Evolutionary conservation across 805 yeast species (phyloP).

Genomic region (Henningerozyma blattae): DNA sequence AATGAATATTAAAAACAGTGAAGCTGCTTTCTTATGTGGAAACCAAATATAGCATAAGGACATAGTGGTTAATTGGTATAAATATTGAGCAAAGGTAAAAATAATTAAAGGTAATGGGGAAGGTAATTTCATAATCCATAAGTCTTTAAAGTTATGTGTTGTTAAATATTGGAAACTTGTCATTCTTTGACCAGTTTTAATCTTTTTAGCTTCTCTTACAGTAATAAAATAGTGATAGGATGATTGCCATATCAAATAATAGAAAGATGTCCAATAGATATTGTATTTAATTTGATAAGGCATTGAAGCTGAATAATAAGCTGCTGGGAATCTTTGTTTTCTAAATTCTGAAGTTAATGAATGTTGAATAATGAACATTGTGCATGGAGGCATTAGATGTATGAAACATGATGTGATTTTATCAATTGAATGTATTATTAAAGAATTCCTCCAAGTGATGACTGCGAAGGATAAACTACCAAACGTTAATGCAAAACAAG

Average conservation of each 20-base stretch:
- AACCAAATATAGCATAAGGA: slow-evolving; percentile 83
- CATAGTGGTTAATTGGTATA: slow-evolving; percentile 82
- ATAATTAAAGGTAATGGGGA: slow-evolving; percentile 80
- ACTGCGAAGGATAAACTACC: slow-evolving; percentile 92
- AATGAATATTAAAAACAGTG: slow-evolving; percentile 55
- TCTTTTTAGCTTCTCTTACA: slow-evolving; percentile 62
- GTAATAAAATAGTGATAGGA: slow-evolving; percentile 88
- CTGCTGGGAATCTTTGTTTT: slow-evolving; percentile 63
- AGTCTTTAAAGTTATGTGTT: slow-evolving; percentile 48
- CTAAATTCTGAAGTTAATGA: slow-evolving; percentile 45
- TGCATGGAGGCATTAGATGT: slow-evolving; percentile 82
- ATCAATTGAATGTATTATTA: slow-evolving; percentile 84
- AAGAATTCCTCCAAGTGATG: slow-evolving; percentile 88
- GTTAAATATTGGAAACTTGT: slow-evolving; percentile 83
- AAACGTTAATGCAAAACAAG: slow-evolving; percentile 76
- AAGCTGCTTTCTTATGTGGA: slow-evolving; percentile 52
- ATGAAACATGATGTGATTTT: slow-evolving; percentile 86
- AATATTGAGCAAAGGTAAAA: slow-evolving; percentile 76
- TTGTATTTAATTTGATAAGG: slow-evolving; percentile 45
- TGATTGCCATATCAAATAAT: slow-evolving; percentile 84
- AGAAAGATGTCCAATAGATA: slow-evolving; percentile 64
- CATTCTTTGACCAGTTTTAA: slow-evolving; percentile 63
- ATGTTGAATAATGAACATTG: slow-evolving; percentile 79
- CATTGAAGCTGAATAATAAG: slow-evolving; percentile 29
- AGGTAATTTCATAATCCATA: slow-evolving; percentile 80